phyloP scores from a whole-genome alignment of 192 early-diverging fungal species.

The Coemansia sp. region DNA sequence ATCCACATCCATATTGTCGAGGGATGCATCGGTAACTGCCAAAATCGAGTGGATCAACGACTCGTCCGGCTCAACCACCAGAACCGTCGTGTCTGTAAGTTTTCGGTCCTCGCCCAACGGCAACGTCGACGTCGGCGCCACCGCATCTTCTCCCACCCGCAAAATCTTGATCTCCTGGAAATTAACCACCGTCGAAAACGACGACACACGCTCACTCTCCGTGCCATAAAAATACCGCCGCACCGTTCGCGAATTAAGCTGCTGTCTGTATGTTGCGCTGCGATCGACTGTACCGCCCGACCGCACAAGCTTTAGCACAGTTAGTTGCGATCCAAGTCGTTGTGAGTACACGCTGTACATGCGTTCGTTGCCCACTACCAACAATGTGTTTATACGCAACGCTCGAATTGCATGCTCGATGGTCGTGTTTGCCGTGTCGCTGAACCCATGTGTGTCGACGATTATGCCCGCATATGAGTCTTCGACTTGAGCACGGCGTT shows the following conservation, averaged over 20 bases:
- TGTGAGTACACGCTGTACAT: conserved; percentile 79
- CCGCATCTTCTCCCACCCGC: conserved; percentile 63
- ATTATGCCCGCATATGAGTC: conserved; percentile 73
- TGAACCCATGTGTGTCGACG: conserved; percentile 83
- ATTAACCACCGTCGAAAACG: conserved; percentile 78
- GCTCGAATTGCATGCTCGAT: conserved; percentile 71
- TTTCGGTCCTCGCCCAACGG: conserved; percentile 85
- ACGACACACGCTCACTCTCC: conserved; percentile 67
- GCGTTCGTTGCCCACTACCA: conserved; percentile 92
- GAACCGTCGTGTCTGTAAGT: conserved; percentile 74
- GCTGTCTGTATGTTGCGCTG: conserved; percentile 68
- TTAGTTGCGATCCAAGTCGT: conserved; percentile 58
- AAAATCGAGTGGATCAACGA: conserved; percentile 83
- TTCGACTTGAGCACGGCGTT: conserved; percentile 64
- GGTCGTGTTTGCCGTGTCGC: conserved; percentile 70
- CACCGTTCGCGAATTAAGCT: conserved; percentile 72
- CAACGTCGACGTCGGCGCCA: conserved; percentile 87
- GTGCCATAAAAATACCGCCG: conserved; percentile 97
- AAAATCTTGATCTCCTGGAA: conserved; percentile 78
- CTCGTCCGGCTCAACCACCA: conserved; percentile 77
- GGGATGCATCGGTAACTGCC: conserved; percentile 70
- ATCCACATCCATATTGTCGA: conserved; percentile 50
- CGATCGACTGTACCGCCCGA: conserved; percentile 93
- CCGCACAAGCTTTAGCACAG: conserved; percentile 84
- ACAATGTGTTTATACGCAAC: conserved; percentile 77